A percentile compares a stretch with the other conserved stretches of the same genome.
Evolutionary conservation across 495 filamentous ascomycete species (phyloP).

Genomic region (Aspergillus mulundensis): DNA sequence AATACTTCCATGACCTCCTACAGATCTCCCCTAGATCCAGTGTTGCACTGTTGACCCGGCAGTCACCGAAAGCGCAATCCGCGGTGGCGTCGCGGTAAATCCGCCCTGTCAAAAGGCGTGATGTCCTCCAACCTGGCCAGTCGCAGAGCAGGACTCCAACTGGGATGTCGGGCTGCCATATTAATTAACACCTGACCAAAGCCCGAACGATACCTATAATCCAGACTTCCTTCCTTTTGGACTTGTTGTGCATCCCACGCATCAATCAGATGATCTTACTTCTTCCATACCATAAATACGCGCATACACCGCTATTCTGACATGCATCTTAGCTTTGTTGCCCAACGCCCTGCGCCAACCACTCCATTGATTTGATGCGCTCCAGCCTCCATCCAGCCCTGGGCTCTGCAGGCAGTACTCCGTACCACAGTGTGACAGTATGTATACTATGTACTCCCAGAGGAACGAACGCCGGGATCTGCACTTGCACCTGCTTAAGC

Average conservation of each 20-base stretch:
- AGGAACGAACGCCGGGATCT: no score
- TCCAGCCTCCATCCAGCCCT: not conserved
- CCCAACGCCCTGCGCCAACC: not conserved
- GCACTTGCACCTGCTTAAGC: no score
- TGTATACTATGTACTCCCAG: no score
- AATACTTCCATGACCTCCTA: no score
- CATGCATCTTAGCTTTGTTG: not conserved
- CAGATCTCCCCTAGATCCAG: no score
- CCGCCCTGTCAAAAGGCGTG: conserved; percentile 7
- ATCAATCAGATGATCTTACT: not conserved
- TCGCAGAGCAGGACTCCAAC: not conserved
- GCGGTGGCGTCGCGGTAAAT: not conserved
- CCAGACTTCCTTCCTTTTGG: no score
- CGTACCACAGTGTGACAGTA: no score
- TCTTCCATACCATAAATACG: not conserved
- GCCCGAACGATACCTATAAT: not conserved
- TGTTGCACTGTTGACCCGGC: no score
- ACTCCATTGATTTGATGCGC: not conserved
- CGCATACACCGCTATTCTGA: not conserved
- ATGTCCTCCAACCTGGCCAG: not conserved
- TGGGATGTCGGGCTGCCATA: not conserved
- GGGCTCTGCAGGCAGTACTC: no score
- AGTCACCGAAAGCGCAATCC: not conserved
- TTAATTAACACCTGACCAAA: not conserved
- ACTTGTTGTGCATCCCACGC: not conserved